Evolutionary conservation across 73 alveolate genomes (phyloP).

Genomic region (Tetrahymena thermophila): DNA sequence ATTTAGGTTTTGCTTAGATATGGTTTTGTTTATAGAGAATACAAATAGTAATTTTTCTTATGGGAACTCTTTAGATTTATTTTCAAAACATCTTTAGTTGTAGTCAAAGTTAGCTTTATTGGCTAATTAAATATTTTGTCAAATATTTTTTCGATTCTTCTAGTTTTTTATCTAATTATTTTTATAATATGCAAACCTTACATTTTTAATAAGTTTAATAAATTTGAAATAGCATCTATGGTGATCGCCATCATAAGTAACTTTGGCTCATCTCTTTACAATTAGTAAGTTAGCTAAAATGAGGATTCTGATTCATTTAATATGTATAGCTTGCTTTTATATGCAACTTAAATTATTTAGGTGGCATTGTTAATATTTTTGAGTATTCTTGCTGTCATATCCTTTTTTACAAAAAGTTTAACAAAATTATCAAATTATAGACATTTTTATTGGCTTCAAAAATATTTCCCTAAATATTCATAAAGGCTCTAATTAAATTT

Average conservation of each 20-base stretch:
- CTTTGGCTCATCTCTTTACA: not conserved
- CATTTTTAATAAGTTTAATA: not conserved
- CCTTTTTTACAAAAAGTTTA: not conserved
- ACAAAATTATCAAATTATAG: not conserved
- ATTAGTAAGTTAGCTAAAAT: not conserved
- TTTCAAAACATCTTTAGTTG: not conserved
- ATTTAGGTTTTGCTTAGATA: not conserved
- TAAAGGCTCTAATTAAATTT: not conserved
- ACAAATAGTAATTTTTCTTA: not conserved
- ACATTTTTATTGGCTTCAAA: not conserved
- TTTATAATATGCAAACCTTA: not conserved
- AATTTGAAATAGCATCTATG: not conserved
- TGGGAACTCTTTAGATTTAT: not conserved
- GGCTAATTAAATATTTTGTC: not conserved
- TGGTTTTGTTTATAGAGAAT: not conserved
- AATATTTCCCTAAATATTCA: not conserved
- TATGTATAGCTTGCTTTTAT: not conserved
- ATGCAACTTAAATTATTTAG: not conserved
- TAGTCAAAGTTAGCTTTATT: not conserved
- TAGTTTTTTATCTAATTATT: not conserved
- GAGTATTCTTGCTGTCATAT: not conserved
- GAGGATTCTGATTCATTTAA: not conserved
- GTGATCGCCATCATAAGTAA: not conserved
- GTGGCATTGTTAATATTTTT: not conserved
- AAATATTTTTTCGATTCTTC: not conserved